Evolutionary conservation across 1,139 yeast genomes (phyloP), one percentile per base, ranked within the genome.

Genomic region (Diutina ranongensis): DNA sequence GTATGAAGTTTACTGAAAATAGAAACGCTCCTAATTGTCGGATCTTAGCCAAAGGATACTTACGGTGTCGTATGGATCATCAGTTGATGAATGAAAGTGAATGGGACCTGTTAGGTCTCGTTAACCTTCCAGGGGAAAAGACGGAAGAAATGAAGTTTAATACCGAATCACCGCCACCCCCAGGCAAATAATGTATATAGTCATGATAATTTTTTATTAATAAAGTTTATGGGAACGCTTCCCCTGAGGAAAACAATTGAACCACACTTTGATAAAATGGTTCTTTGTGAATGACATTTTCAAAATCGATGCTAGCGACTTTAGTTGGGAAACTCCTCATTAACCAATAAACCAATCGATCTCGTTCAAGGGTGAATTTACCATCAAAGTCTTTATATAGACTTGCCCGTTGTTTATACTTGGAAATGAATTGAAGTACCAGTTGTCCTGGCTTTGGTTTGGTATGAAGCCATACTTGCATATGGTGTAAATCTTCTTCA

Each of bases 21-120:
- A 80, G 80, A 54, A 88, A 89, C 61, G 94, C 97, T 4, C 87
- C 92, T 31, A 86, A 87, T 59, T 88, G 98, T 62, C 70, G 97
- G 44, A 60, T 82, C 2, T 65, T 89, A 46, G 97, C 97, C 12
- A 87, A 86, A 56, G 72, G 68, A 36, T 92, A 89, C 58, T 67
- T 92, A 48, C 74, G 78, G 46, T 92, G 98, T 59, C 69, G 98
- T 52, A 92, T 92, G 97, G 88, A 86, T 46, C 72, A 88, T 59
- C 83, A 86, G 48, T 67, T 88, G 46, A 88, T 88, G 97, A 94
- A 82, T 31, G 60, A 68, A 52, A 87, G 85, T 45, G 80, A 77
- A 25, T 88, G 96, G 96, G 78, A 76, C 45, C 79, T 85, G 47
- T 65, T 88, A 45, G 97, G 97, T 0, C 68, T 88, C 44, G 59